Base-by-base conservation (phyloP, 805 yeast genomes). In the Candida ovalis region DNA sequence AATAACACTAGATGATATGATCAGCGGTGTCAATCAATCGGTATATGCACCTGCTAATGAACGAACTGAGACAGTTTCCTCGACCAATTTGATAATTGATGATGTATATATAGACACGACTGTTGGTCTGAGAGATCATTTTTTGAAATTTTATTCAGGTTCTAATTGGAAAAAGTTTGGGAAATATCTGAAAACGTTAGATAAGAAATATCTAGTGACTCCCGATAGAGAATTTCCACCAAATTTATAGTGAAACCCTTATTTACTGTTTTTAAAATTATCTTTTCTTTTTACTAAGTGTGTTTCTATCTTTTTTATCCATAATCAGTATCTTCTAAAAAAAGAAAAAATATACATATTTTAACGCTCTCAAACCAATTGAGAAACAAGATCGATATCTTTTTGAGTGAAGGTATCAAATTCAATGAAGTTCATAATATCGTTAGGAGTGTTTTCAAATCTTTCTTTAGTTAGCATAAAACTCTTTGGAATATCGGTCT, bases 381-480 rank as follows among this genome's bases (percentile, higher is more conserved):
- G 38, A 35, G 38, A 35, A 5, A 35, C 19, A 35, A 35, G 38
- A 35, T 35, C 38, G 12, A 35, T 35, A 17, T 35, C 38, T 17
- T 35, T 10, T 35, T 35, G 19, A 7, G 38, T 17, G 12, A 17
- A 35, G 5, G 22, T 5, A 35, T 17, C 38, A 17, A 35, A n/a
- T 17, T 35, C 38, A 12, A 35, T 35, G 12, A 5, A 35, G 12
- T 35, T 39, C 18, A 61, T 44, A 36, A 58, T 52, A 4, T 38
- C 44, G 27, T 53, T 55, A 6, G 48, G 45, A 0, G 52, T 54
- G 19, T 41, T 46, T 1, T 25, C 33, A 56, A 61, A 49, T 43
- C 67, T 48, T 18, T 51, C 24, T 13, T 45, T 37, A 4, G 62
- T 57, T 12, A 62, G 43, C 32, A 56, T 58, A 49, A 61, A 62